Conservation (phyloP, 805 yeast species). For the Metschnikowia aberdeeniae region DNA sequence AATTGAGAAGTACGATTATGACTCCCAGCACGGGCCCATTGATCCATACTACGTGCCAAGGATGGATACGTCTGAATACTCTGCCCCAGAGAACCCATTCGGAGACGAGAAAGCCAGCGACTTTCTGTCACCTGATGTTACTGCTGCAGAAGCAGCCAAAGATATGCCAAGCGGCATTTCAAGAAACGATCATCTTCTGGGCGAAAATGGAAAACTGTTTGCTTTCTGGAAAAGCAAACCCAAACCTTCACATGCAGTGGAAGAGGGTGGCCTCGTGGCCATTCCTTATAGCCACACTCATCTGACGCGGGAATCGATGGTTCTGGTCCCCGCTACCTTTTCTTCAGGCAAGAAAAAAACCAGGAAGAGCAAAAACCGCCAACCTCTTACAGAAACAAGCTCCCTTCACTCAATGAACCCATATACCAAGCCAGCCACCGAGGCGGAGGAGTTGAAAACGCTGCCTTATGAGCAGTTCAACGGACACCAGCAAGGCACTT, state of each 20-base stretch:
- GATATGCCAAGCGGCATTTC: background rate
- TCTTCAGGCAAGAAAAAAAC: background rate
- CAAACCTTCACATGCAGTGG: background rate
- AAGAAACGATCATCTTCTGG: background rate
- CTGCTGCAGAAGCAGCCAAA: background rate
- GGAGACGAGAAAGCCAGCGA: background rate
- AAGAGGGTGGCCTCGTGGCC: constrained; percentile 10
- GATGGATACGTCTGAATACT: background rate
- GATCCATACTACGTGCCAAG: constrained; percentile 10
- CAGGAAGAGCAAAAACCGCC: background rate
- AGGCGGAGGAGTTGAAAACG: background rate
- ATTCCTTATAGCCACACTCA: constrained; percentile 11
- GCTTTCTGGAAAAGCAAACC: constrained; percentile 1
- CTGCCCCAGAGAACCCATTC: background rate
- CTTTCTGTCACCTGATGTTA: background rate
- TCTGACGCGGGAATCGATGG: background rate
- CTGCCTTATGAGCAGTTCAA: constrained; percentile 2
- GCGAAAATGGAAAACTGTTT: background rate
- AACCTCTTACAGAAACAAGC: background rate
- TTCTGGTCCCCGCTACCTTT: background rate
- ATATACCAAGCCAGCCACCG: constrained; percentile 1
- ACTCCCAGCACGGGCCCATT: background rate
- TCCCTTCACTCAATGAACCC: constrained; percentile 10
- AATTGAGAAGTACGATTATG: background rate
- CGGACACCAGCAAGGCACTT: background rate